Percentiles rank a stretch among this genome's conserved stretches.
Conservation (phyloP, 495 filamentous ascomycete genomes). For the Aspergillus wentii region DNA sequence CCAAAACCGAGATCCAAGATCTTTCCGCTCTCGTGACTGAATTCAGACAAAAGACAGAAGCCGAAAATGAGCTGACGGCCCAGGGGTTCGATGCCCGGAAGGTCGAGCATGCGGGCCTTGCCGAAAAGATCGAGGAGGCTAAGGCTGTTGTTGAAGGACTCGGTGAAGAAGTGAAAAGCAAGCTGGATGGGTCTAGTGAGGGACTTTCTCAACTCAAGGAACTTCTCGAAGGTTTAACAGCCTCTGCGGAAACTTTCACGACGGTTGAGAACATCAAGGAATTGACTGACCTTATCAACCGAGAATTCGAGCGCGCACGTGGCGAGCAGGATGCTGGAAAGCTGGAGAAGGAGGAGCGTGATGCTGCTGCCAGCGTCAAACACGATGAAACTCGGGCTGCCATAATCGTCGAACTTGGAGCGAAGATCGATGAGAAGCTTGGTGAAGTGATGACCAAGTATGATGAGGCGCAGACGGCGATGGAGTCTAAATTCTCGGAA, state of each 20-base stretch:
- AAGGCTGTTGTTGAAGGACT: conserved; percentile 52
- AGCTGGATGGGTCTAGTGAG: conserved; percentile 52
- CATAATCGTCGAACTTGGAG: conserved; percentile 50
- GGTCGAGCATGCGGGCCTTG: conserved; percentile 54
- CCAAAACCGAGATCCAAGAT: conserved; percentile 57
- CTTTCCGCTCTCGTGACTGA: conserved; percentile 65
- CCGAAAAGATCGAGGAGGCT: conserved; percentile 55
- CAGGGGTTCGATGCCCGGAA: conserved; percentile 77
- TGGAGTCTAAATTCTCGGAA: conserved; percentile 64
- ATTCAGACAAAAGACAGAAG: conserved; percentile 63
- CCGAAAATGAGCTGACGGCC: conserved; percentile 65
- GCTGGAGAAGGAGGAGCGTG: conserved; percentile 70
- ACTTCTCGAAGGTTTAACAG: conserved; percentile 56
- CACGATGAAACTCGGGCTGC: conserved; percentile 57
- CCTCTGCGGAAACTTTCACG: conserved; percentile 54
- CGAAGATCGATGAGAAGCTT: conserved; percentile 77
- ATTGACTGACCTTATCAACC: conserved; percentile 70
- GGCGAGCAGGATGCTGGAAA: conserved; percentile 63
- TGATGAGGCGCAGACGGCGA: conserved; percentile 67
- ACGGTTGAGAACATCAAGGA: conserved; percentile 67
- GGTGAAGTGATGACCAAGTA: conserved; percentile 73
- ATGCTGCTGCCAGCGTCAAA: conserved; percentile 64
- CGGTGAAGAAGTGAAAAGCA: conserved; percentile 61
- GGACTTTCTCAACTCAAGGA: conserved; percentile 52
- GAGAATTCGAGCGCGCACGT: conserved; percentile 75